Base-by-base conservation (phyloP, 2,329 filamentous ascomycete genomes). In the Diaporthe nobilis region DNA sequence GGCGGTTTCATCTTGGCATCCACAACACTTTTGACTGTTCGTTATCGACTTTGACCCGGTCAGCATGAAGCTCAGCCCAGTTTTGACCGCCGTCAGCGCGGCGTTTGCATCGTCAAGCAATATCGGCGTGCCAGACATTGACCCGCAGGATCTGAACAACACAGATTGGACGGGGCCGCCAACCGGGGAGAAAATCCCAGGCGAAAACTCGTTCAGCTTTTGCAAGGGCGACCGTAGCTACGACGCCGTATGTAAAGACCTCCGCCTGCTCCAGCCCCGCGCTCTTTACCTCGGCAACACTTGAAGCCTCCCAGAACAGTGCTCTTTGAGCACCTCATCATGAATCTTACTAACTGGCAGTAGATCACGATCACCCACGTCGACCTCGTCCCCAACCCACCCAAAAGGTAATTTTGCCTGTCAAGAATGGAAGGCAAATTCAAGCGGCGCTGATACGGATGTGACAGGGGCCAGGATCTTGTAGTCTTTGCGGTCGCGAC, bases 361-460 rank as follows among this genome's bases (percentile, higher is more conserved):
- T 25, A 68, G 63, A 13, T 25, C 20, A 15, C 4, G 31, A 68
- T 68, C 22, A 31, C 15, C 28, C 28, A 20, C 6, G 22, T 68
- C 22, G 47, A 68, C 44, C 42, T 68, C 12, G 10, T 51, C 22
- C 63, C 63, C 13, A 37, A 68, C 10, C 44, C 63, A n/a, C 63
- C 47, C 28, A 12, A 5, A 13, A 53, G 22, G 63, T 68, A 39
- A 51, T 12, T 2, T 37, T n/a, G 31, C 10, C 22, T 39, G 13
- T 68, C 1, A 22, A 34, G 2, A 4, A 3, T 17, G 31, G 31
- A 22, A 10, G 12, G 22, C 22, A 25, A 25, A 6, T 39, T 6
- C 20, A n/a, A 7, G 22, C 3, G 22, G 63, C 22, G 63, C 31
- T 68, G 63, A 68, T 34, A 37, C 3, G 2, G 3, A 6, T n/a